Evolutionary conservation across 208 protist species (phyloP).

Genomic region (Crithidia fasciculata): DNA sequence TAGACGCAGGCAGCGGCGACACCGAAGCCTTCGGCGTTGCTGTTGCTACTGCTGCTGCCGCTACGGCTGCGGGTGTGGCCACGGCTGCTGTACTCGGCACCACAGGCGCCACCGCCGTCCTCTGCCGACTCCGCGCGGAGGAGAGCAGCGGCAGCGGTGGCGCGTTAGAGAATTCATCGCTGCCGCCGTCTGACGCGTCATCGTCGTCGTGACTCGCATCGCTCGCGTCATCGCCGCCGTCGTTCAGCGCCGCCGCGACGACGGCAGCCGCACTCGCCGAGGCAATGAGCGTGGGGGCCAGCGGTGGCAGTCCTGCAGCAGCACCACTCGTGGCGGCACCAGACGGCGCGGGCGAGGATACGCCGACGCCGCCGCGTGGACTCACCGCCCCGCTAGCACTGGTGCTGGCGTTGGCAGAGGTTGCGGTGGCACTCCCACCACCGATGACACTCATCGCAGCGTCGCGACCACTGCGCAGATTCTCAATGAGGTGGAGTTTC

Average conservation of each 20-base stretch:
- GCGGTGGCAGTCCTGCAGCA: neutral
- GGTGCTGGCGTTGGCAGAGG: neutral
- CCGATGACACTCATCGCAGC: neutral
- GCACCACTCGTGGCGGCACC: neutral
- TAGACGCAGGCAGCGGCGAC: neutral
- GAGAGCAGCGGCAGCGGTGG: constrained; percentile 23
- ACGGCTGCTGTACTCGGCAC: neutral
- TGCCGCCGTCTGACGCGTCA: neutral
- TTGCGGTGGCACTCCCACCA: neutral
- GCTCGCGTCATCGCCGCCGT: constrained; percentile 2
- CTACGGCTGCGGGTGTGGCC: neutral
- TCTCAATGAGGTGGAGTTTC: constrained; percentile 46
- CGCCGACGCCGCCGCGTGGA: neutral
- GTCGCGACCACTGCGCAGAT: constrained; percentile 13
- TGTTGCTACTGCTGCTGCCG: neutral
- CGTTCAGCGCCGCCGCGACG: constrained; percentile 31
- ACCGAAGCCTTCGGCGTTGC: neutral
- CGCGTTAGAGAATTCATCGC: neutral
- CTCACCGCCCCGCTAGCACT: neutral
- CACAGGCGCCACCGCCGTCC: neutral
- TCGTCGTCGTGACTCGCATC: neutral
- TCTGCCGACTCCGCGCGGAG: constrained; percentile 15
- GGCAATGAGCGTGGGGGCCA: neutral
- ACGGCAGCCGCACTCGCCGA: constrained; percentile 15
- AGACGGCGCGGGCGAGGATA: neutral